Evolutionary conservation across 2,329 filamentous ascomycete species (phyloP), one percentile per base, ranked within the genome.

Genomic region (Metarhizium anisopliae): DNA sequence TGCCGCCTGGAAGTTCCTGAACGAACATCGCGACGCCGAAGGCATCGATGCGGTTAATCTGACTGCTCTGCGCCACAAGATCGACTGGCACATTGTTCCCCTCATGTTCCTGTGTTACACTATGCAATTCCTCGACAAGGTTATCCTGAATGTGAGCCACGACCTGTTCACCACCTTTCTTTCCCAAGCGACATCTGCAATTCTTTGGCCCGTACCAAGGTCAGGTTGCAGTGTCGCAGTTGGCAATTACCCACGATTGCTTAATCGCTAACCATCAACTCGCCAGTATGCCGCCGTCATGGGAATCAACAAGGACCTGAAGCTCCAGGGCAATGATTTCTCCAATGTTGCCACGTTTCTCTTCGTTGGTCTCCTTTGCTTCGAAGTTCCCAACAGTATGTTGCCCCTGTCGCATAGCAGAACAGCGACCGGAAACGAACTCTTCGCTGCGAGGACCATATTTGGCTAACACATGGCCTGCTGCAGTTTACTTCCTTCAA

Each of bases 61-160:
- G 50, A 68, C 69, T 58, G 67, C 68, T 2, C 65, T 85, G 47
- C 70, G 80, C 4, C 75, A 77, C 58, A 82, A 78, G 66, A 77
- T 85, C 51, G 82, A 85, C 62, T 78, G 72, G 70, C 77, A 73
- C 51, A 81, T 85, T 54, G 72, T 85, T 38, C 82, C 82, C 0
- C 71, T 85, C 54, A 83, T 85, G 79, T 84, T 84, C 58, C 67
- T 74, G 49, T 80, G 77, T 63, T 85, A 85, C 63, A 78, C 77
- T n/a, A 74, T 84, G 69, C 81, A 85, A 62, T 84, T 84, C 60
- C 71, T 85, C 49, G 83, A 85, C 71, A 86, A 86, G 68, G 79
- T 84, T 58, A 76, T 82, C 32, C 74, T 85, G 49, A 85, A 85
- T 62, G 81, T 83, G 53, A 64, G 77, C 70, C 25, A 6, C 5